Percentiles rank a stretch among this genome's conserved stretches.
phyloP scores from a whole-genome alignment of 306 rosid genomes.

The Acmispon strigosus region DNA sequence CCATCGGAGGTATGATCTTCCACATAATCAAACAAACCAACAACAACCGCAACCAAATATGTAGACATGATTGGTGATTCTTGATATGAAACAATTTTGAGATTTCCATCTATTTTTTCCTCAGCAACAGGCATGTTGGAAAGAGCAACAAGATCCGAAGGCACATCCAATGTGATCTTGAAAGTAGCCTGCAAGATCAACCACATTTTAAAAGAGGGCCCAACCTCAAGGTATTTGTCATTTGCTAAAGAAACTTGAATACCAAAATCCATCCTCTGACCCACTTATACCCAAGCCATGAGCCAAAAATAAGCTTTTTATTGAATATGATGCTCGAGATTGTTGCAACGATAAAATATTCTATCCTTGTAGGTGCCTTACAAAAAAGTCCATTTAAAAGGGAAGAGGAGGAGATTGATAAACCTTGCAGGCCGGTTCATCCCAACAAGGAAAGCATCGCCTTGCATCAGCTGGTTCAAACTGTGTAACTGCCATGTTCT shows the following conservation, averaged over 20 bases:
- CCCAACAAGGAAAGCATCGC: constrained; percentile 99
- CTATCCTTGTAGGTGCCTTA: not conserved
- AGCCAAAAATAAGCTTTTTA: constrained; percentile 6
- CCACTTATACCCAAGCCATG: constrained; percentile 3
- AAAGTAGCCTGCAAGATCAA: constrained; percentile 73
- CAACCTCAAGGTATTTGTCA: constrained; percentile 19
- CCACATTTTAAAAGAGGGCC: not conserved
- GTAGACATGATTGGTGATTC: constrained; percentile 96
- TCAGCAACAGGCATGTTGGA: constrained; percentile 90
- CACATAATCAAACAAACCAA: constrained; percentile 85
- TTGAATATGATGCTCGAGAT: not conserved
- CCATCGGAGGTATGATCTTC: constrained; percentile 89
- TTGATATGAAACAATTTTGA: constrained; percentile 60
- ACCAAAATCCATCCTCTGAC: constrained; percentile 7
- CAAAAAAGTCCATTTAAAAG: not conserved
- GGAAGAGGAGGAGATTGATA: constrained; percentile 5
- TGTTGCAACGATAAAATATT: not conserved
- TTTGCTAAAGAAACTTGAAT: constrained; percentile 1
- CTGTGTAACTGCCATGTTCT: constrained; percentile 95
- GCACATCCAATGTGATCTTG: constrained; percentile 85
- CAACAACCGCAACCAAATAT: constrained; percentile 84
- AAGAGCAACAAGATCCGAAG: constrained; percentile 68
- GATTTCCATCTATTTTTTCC: constrained; percentile 56
- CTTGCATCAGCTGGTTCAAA: constrained; percentile 99
- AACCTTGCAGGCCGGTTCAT: constrained; percentile 97